phyloP scores from a whole-genome alignment of 345 rosid species.

The Gossypium sturtianum region DNA sequence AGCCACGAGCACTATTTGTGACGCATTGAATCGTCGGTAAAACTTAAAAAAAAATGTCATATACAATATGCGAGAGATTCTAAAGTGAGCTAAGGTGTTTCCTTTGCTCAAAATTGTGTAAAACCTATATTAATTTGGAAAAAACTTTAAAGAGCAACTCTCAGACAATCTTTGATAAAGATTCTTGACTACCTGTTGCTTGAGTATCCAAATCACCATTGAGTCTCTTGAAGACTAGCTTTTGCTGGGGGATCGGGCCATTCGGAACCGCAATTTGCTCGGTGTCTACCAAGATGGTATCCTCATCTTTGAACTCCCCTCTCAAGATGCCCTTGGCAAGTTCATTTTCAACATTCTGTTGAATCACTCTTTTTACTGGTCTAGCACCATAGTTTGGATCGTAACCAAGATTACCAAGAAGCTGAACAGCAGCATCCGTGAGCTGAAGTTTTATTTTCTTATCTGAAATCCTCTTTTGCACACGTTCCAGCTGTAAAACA shows the following conservation, averaged over 20 bases:
- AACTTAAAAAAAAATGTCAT: background rate
- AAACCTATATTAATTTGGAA: background rate
- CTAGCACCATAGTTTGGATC: slow-evolving; percentile 97
- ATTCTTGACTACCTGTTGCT: slow-evolving; percentile 36
- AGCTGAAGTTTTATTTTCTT: slow-evolving; percentile 74
- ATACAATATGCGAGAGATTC: background rate
- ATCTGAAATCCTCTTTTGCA: slow-evolving; percentile 82
- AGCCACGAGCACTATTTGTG: background rate
- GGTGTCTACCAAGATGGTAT: slow-evolving; percentile 56
- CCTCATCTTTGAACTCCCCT: slow-evolving; percentile 89
- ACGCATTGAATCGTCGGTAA: background rate
- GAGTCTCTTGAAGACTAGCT: slow-evolving; percentile 59
- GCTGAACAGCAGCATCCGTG: slow-evolving; percentile 66
- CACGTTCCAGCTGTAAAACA: slow-evolving; percentile 69
- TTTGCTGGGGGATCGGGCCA: slow-evolving; percentile 82
- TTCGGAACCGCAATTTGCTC: slow-evolving; percentile 63
- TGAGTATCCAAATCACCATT: slow-evolving; percentile 21
- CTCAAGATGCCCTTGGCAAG: slow-evolving; percentile 93
- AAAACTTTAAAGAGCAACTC: background rate
- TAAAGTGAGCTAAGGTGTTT: background rate
- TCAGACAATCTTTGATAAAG: slow-evolving; percentile 24
- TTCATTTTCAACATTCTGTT: slow-evolving; percentile 89
- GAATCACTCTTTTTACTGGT: slow-evolving; percentile 96
- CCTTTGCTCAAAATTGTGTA: background rate
- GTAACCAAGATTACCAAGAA: slow-evolving; percentile 82